Base-by-base conservation (phyloP, 2,329 filamentous ascomycete species). In the Cladosporium sp. region DNA sequence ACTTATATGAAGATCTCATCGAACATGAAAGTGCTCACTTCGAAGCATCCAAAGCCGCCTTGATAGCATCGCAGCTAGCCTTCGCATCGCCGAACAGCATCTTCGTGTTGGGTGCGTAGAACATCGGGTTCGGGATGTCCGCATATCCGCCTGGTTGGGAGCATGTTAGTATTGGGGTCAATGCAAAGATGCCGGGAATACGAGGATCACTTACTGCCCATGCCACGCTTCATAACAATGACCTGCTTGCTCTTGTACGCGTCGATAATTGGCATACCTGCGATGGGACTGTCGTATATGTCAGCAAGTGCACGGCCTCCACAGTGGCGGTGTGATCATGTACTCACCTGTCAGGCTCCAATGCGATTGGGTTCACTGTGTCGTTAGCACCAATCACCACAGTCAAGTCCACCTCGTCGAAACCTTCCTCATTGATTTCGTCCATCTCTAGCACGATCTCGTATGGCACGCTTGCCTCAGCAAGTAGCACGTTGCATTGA, bases 401-500 rank as follows among this genome's bases (percentile, higher is more conserved):
- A 0, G 90, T 91, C 9, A 96, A 79, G 66, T 96, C 91, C 0
- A 91, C 95, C 25, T 94, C 88, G 6, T 80, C 74, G 71, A 96
- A 96, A 67, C 68, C 67, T 57, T 96, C 91, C 61, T 95, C 91
- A 72, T 96, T 96, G 75, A 96, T 95, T 77, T 96, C 91, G 65
- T 96, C 91, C 91, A 96, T 96, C 75, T 96, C 91, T 45, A 95
- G 80, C 25, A 96, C 91, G 57, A 96, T 93, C 66, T 96, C 91
- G 67, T 96, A 96, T 2, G 90, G 90, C 28, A 96, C 91, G 34
- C 83, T 87, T 1, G 91, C 91, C 72, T 96, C 91, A 0, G 91
- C 91, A 13, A 96, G 83, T 2, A 96, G 79, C 3, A 96, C 91
- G 68, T 96, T 96, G 76, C 91, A 96, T 74, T 96, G 91, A 0